Evolutionary conservation across 1,284 basidiomycete species (phyloP).

Genomic region (Albatrellus sp.): DNA sequence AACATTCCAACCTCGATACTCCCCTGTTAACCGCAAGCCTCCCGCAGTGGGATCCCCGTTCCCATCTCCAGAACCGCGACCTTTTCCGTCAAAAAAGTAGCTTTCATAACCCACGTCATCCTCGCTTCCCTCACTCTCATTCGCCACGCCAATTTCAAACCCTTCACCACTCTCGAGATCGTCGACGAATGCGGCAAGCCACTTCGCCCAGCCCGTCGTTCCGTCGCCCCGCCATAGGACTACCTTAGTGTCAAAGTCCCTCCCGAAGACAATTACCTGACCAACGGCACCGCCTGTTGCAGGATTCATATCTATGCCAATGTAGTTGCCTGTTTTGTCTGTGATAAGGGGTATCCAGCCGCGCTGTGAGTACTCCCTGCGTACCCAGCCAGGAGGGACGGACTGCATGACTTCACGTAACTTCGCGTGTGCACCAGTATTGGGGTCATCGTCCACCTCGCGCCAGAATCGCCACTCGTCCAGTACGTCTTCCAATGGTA

Average conservation of each 20-base stretch:
- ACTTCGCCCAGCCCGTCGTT: conserved; percentile 86
- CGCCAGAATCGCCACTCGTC: conserved; percentile 94
- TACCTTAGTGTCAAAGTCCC: conserved; percentile 97
- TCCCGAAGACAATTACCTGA: conserved; percentile 94
- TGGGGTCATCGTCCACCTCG: conserved; percentile 77
- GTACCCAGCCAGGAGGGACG: conserved; percentile 87
- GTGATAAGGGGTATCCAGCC: conserved; percentile 95
- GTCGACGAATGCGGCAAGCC: conserved; percentile 87
- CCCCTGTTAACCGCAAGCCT: conserved; percentile 61
- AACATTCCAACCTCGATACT: conserved; percentile 84
- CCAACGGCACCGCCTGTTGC: conserved; percentile 66
- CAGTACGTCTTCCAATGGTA: conserved; percentile 82
- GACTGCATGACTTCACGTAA: conserved; percentile 76
- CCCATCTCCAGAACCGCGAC: conserved; percentile 62
- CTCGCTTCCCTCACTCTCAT: conserved; percentile 51
- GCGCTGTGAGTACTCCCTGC: conserved; percentile 80
- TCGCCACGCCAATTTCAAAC: conserved; percentile 57
- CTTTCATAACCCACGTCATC: conserved; percentile 80
- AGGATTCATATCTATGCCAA: conserved; percentile 91
- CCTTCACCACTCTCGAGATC: conserved; percentile 86
- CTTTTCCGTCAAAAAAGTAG: conserved; percentile 74
- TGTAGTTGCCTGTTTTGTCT: conserved; percentile 93
- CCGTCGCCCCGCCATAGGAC: conserved; percentile 91
- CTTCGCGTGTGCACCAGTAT: conserved; percentile 61
- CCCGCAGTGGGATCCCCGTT: conserved; percentile 59